Evolutionary conservation across 257 asterid genomes (phyloP).

Genomic region (Primulina eburnea): DNA sequence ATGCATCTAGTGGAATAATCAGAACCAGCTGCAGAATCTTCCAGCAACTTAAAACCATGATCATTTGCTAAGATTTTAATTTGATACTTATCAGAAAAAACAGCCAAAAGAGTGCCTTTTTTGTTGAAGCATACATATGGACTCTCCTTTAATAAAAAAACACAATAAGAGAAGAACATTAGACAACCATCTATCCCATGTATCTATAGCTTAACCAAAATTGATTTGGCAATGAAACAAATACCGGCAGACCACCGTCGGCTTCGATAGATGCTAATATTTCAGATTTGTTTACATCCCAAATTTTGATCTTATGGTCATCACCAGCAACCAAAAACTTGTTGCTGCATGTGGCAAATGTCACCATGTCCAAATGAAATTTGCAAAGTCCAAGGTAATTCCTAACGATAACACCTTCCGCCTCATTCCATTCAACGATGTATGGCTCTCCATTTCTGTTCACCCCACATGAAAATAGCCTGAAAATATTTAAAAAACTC

Average conservation of each 20-base stretch:
- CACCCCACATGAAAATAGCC: slow-evolving; percentile 78
- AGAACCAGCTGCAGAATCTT: slow-evolving; percentile 21
- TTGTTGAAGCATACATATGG: slow-evolving; percentile 60
- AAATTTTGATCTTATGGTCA: slow-evolving; percentile 56
- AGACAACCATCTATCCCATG: slow-evolving; percentile 10
- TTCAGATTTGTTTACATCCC: slow-evolving; percentile 54
- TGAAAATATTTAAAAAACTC: slow-evolving; percentile 27
- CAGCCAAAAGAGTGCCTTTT: slow-evolving; percentile 58
- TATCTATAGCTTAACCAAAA: background rate
- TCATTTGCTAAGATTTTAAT: slow-evolving; percentile 67
- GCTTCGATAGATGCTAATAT: slow-evolving; percentile 45
- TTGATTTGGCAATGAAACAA: slow-evolving; percentile 15
- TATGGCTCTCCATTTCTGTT: slow-evolving; percentile 53
- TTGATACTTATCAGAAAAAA: slow-evolving; percentile 42
- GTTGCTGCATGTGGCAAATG: slow-evolving; percentile 41
- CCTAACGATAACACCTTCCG: slow-evolving; percentile 47
- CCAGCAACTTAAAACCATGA: slow-evolving; percentile 46
- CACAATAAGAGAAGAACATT: background rate
- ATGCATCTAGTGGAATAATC: slow-evolving; percentile 31
- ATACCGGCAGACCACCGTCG: slow-evolving; percentile 62
- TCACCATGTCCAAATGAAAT: slow-evolving; percentile 37
- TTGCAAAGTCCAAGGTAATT: slow-evolving; percentile 51
- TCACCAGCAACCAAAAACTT: slow-evolving; percentile 65
- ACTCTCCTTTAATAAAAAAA: slow-evolving; percentile 40
- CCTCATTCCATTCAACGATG: slow-evolving; percentile 63